These are phyloP conservation scores for Aspergillus taichungensis DNA, from an alignment of 495 filamentous ascomycete species.

Conservation along the genomic window DNA sequence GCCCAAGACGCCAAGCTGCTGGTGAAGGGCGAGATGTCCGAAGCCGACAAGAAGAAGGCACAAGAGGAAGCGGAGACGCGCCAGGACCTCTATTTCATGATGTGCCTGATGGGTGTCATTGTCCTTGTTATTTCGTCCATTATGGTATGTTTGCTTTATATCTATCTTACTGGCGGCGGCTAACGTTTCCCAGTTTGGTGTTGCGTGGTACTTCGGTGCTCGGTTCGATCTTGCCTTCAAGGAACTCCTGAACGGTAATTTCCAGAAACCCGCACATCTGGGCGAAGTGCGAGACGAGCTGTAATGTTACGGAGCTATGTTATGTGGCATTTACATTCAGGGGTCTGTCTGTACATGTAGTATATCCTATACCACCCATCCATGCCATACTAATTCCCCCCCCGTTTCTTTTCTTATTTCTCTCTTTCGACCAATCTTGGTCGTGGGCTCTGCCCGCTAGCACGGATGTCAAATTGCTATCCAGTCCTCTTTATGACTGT, in stretches of 20 bases:
- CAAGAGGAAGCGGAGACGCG: slow-evolving; percentile 43
- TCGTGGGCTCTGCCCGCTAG: slow-evolving; percentile 33
- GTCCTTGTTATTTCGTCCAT: slow-evolving; percentile 50
- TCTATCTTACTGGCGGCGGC: background rate
- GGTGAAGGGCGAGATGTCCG: slow-evolving; percentile 29
- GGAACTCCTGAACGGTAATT: slow-evolving; percentile 45
- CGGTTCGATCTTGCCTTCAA: slow-evolving; percentile 55
- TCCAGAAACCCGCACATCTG: slow-evolving; percentile 19
- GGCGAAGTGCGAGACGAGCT: no score
- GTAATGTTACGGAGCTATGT: slow-evolving; percentile 25
- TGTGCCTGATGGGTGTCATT: slow-evolving; percentile 49
- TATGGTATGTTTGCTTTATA: slow-evolving; percentile 47
- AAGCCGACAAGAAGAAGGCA: slow-evolving; percentile 35
- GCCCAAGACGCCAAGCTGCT: slow-evolving; percentile 37
- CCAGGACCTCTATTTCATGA: slow-evolving; percentile 54
- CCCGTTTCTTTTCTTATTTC: background rate
- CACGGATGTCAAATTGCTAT: slow-evolving; percentile 99
- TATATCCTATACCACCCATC: slow-evolving; percentile 20
- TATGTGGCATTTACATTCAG: slow-evolving; percentile 17
- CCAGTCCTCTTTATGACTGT: slow-evolving; percentile 67
- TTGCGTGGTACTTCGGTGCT: slow-evolving; percentile 60
- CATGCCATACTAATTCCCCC: slow-evolving; percentile 23
- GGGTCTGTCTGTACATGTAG: slow-evolving; percentile 2
- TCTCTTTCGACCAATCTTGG: background rate
- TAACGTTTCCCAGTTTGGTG: slow-evolving; percentile 45